Conservation (phyloP, 1,284 basidiomycete genomes). For the Pholiota adiposa region DNA sequence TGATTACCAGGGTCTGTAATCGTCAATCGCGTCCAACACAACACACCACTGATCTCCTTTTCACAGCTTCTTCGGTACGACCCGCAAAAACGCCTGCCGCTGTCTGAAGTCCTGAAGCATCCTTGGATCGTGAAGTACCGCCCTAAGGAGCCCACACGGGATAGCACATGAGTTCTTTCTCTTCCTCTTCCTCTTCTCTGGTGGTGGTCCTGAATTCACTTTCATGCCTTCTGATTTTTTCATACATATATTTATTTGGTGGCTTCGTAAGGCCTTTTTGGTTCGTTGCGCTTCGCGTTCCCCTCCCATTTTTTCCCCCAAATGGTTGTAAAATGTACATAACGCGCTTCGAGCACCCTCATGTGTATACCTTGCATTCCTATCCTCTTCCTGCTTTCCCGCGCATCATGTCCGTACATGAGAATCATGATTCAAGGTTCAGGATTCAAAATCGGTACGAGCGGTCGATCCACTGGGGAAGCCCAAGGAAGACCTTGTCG, state of each 20-base stretch:
- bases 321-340: slow-evolving; percentile 1
- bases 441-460: slow-evolving; percentile 40
- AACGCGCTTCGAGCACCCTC: neutral
- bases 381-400: neutral
- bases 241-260: neutral
- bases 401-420: no score
- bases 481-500: slow-evolving; percentile 51
- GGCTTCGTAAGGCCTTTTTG: neutral
- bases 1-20: slow-evolving; percentile 43
- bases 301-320: neutral
- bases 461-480: slow-evolving; percentile 60
- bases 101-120: slow-evolving; percentile 83
- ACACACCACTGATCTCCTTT: neutral
- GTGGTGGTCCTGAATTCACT: no score
- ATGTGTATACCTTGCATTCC: neutral
- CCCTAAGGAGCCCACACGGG: slow-evolving; percentile 16
- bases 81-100: slow-evolving; percentile 81
- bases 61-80: slow-evolving; percentile 85
- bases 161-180: slow-evolving; percentile 5
- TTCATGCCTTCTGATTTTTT: no score
- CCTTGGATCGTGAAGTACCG: slow-evolving; percentile 91
- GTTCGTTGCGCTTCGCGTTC: no score
- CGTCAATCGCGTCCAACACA: neutral
- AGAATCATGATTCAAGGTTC: neutral
- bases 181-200: neutral